Base-by-base conservation (phyloP, 176 grass and related monocot species). In the Carex scoparia region DNA sequence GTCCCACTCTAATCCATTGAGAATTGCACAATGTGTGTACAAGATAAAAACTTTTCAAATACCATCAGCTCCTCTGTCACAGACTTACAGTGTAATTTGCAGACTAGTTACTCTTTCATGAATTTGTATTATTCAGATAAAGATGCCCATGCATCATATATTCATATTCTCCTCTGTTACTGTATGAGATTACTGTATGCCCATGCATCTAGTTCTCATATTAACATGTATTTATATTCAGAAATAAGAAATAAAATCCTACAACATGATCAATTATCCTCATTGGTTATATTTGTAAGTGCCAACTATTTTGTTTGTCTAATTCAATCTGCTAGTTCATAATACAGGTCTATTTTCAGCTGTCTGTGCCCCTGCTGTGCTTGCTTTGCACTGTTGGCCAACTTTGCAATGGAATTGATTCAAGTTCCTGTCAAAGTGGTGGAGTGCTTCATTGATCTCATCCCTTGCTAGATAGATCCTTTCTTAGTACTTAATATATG, bases 301-400 rank as follows among this genome's bases (percentile, higher is more conserved):
- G 4, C 38, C 38, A 40, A 40, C 38, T 40, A 40, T 40, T 4
- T 40, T 40, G 38, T 40, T 40, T 4, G 38, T 5, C 38, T 40
- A 40, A 40, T 40, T 40, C 49, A 77, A 77, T 86, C 38, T 40
- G 4, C 9, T 69, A 0, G 30, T 73, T 83, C 33, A 31, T 12
- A 18, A 65, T 69, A 79, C 86, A 92, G 90, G 85, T 42, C 54
- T 54, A 75, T 88, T 71, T 33, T 94, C 51, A 84, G 46, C 54
- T 89, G 86, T 80, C 19, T 91, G 46, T 94, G 92, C 80, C 92
- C 90, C 16, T 91, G 92, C 65, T 87, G 90, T 61, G 82, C 79
- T 66, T 92, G 86, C 84, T 92, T 87, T 60, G 84, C 74, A 10
- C 10, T 64, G 66, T 23, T 90, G 68, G 86, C 82, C 16, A 86